A percentile compares a stretch with the other conserved stretches of the same genome.
Conservation (phyloP, 768 basidiomycete genomes). For the Cantharellus anzutake region DNA sequence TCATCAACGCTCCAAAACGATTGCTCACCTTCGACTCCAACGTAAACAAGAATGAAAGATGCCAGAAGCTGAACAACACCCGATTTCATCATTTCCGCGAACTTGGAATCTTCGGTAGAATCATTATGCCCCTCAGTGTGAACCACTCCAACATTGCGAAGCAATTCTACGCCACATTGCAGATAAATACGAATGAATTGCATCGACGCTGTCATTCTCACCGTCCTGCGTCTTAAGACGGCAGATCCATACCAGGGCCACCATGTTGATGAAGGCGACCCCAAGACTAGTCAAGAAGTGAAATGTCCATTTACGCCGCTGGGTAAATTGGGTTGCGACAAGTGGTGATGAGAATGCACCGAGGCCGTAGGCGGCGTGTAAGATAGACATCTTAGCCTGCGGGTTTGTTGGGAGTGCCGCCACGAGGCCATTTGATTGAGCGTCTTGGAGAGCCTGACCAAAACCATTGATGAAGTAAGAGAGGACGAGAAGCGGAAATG, state of each 20-base stretch:
- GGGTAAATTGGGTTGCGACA: slow-evolving; percentile 34
- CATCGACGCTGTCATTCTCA: slow-evolving; percentile 5
- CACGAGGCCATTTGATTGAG: slow-evolving; percentile 54
- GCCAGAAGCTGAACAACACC: slow-evolving; percentile 43
- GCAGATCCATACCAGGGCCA: slow-evolving; percentile 14
- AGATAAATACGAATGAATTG: not conserved
- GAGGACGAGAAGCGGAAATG: slow-evolving; percentile 43
- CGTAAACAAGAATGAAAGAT: slow-evolving; percentile 44
- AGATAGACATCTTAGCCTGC: slow-evolving; percentile 45
- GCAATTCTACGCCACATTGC: not conserved
- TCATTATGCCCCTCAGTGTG: not conserved
- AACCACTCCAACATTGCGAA: not conserved
- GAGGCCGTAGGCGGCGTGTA: slow-evolving; percentile 49
- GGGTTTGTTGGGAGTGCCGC: slow-evolving; percentile 36
- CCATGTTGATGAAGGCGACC: slow-evolving; percentile 17
- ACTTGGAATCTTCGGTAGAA: not conserved
- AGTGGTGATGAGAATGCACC: slow-evolving; percentile 34
- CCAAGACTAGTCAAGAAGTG: slow-evolving; percentile 28
- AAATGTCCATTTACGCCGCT: slow-evolving; percentile 22
- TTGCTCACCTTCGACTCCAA: slow-evolving; percentile 42
- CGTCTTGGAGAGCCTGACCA: slow-evolving; percentile 36
- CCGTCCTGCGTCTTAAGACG: slow-evolving; percentile 17
- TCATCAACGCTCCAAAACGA: not conserved
- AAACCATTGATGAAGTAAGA: slow-evolving; percentile 30
- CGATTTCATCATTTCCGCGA: slow-evolving; percentile 28